These are phyloP conservation scores for Pelargonium cotyledonis DNA, from an alignment of 441 rosid species.

Conservation along the genomic window DNA sequence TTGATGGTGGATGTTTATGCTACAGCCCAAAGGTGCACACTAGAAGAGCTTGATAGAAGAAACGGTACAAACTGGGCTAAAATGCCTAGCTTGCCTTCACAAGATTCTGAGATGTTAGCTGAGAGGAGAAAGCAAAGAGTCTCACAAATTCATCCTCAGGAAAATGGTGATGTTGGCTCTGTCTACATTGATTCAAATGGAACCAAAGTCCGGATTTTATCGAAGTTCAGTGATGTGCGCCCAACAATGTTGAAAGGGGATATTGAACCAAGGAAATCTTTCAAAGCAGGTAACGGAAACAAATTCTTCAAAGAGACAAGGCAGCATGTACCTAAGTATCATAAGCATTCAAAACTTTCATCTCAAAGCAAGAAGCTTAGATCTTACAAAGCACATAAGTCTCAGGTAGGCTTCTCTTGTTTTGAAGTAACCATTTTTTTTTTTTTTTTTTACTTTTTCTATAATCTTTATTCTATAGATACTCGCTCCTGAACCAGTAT, in stretches of 20 bases:
- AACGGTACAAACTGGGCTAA: conserved; percentile 79
- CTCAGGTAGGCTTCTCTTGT: conserved; percentile 45
- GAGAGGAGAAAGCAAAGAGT: conserved; percentile 42
- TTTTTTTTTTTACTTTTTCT: not conserved
- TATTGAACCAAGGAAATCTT: conserved; percentile 37
- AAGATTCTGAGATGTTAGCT: conserved; percentile 32
- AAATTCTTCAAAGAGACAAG: conserved; percentile 51
- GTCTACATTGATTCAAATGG: conserved; percentile 84
- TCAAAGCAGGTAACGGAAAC: conserved; percentile 39
- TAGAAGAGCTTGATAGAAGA: conserved; percentile 88
- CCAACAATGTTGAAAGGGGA: conserved; percentile 30
- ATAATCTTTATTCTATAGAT: not conserved
- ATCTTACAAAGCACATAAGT: conserved; percentile 36
- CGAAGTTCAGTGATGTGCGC: conserved; percentile 38
- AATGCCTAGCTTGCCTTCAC: conserved; percentile 41
- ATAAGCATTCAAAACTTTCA: conserved; percentile 46
- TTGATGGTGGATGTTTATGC: conserved; percentile 69
- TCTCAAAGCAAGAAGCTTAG: conserved; percentile 42
- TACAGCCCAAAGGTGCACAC: conserved; percentile 57
- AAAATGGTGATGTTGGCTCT: conserved; percentile 56
- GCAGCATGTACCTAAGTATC: conserved; percentile 37
- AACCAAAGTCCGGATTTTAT: conserved; percentile 74
- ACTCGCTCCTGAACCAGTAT: not conserved
- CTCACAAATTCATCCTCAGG: conserved; percentile 35
- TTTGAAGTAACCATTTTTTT: conserved; percentile 5